Base-by-base conservation (phyloP, 1,139 yeast species). In the Taiozyma sp. region DNA sequence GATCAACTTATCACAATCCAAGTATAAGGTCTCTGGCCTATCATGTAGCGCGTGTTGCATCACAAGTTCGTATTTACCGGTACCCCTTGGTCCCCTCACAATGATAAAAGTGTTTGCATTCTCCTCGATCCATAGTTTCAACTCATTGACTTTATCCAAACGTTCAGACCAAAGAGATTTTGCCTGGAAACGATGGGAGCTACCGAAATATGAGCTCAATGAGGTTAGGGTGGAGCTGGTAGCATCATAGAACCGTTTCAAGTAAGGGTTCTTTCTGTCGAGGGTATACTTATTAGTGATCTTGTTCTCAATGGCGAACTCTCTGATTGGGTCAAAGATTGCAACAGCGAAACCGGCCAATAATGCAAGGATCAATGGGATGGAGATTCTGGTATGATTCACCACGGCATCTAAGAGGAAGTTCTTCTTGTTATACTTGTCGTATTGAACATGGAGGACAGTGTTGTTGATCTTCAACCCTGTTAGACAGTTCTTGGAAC, bases 11-110 rank as follows among this genome's bases (percentile, higher is more conserved):
- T 88, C 96, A 72, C 97, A 92, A 67, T 93, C 96, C 48, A 93
- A 67, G 50, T 80, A 77, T 46, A 93, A 73, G 5, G 88, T 78
- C 57, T 84, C 83, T 22, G 73, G 70, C 42, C 84, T 75, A 36
- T 71, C 79, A 44, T 74, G 71, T 46, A 90, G 72, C 1, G 88
- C 84, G 63, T 85, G 82, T 48, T 84, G 84, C 65, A 84, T 73
- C 4, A 93, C 91, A 56, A 93, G 73, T 54, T 86, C 95, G 55
- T 83, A 80, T 61, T 93, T 93, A 16, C 99, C 99, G 27, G 96
- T 83, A 8, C 99, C 99, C 58, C 90, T 79, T 3, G 99, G 99
- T 4, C 99, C 99, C 57, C 85, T 82, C 2, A 93, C 85, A 4
- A 93, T 81, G 39, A 92, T 90, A 65, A 91, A 93, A 2, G 97